Percentiles rank a stretch among this genome's conserved stretches.
Evolutionary conservation across 495 filamentous ascomycete genomes (phyloP).

Genomic region (Penicillium samsonianum): DNA sequence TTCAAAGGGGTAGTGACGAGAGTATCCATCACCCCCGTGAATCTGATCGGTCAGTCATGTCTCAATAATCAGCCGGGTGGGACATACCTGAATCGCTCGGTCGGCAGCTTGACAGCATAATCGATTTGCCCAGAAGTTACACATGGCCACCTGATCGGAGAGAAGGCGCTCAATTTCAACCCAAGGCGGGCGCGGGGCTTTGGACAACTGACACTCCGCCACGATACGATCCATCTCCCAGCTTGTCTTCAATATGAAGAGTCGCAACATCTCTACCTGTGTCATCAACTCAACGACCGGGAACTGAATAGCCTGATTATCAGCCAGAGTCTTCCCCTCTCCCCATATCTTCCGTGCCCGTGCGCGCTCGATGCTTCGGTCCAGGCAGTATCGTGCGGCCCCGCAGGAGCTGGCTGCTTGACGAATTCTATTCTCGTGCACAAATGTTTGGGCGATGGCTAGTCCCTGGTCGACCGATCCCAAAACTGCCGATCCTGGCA

Average conservation of each 20-base stretch:
- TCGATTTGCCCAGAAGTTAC: slow-evolving; percentile 64
- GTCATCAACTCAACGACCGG: slow-evolving; percentile 61
- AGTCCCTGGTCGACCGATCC: slow-evolving; percentile 50
- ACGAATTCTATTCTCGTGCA: slow-evolving; percentile 62
- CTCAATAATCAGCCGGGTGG: neutral
- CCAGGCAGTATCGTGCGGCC: slow-evolving; percentile 57
- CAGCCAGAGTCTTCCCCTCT: slow-evolving; percentile 44
- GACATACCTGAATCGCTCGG: slow-evolving; percentile 55
- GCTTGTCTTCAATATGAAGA: slow-evolving; percentile 61
- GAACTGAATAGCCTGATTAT: slow-evolving; percentile 63
- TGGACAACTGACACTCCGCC: slow-evolving; percentile 22
- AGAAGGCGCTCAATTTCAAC: slow-evolving; percentile 54
- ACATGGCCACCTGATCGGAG: slow-evolving; percentile 61
- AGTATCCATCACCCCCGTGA: slow-evolving; percentile 54
- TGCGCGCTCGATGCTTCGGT: slow-evolving; percentile 54
- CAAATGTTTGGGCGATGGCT: slow-evolving; percentile 60
- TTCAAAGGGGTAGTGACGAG: slow-evolving; percentile 50
- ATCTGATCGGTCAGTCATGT: slow-evolving; percentile 30
- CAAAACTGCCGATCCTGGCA: slow-evolving; percentile 50
- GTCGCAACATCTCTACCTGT: slow-evolving; percentile 59
- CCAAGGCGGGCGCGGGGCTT: slow-evolving; percentile 26
- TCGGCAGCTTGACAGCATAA: slow-evolving; percentile 60
- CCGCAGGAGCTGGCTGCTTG: slow-evolving; percentile 61
- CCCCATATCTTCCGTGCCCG: slow-evolving; percentile 55
- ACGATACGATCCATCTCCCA: slow-evolving; percentile 58